Base-by-base conservation (phyloP, 768 basidiomycete species). In the Tubosaeta sp. region DNA sequence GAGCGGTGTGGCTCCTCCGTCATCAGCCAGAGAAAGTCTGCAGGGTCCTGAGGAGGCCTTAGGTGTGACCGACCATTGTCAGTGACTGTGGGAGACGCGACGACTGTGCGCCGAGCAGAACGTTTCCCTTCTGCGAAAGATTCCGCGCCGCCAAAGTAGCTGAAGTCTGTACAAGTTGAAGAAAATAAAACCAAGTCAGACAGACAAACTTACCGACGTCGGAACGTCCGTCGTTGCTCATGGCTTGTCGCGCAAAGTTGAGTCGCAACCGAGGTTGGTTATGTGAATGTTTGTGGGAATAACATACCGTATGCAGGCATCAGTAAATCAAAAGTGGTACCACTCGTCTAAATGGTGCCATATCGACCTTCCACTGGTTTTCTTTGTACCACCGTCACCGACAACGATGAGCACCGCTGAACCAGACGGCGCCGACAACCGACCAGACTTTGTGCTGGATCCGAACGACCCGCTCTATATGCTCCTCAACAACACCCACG, bases 1-100 rank as follows among this genome's bases (percentile, higher is more conserved):
- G 84, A 83, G 44, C 95, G 81, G 69, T 99, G 96, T 3, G 96
- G 96, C 64, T 99, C 96, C 70, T 99, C 96, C 0, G 92, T 96
- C 85, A 97, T 90, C 40, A 94, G 64, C 96, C 96, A 99, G 27
- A 97, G 76, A 62, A 96, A 98, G 59, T 98, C 95, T 0, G 75
- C 68, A 1, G 90, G 87, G 60, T 93, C 84, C 64, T 84, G 83
- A 0, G 86, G 86, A 3, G 82, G 81, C 6, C 70, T 75, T 18
- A 73, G 67, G 59, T 78, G 68, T 3, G 70, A 66, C 35, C 63
- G 65, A 9, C 72, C 77, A 53, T 77, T 61, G 52, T 74, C 71
- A 39, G 76, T 56, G 5, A 46, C 56, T 3, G 66, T 70, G 3
- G 75, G 73, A n/a, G 69, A 68, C 3, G 69, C 58, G 44, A 78